Base-by-base conservation (phyloP, 176 grass and related monocot genomes). In the Stipa capillata region DNA sequence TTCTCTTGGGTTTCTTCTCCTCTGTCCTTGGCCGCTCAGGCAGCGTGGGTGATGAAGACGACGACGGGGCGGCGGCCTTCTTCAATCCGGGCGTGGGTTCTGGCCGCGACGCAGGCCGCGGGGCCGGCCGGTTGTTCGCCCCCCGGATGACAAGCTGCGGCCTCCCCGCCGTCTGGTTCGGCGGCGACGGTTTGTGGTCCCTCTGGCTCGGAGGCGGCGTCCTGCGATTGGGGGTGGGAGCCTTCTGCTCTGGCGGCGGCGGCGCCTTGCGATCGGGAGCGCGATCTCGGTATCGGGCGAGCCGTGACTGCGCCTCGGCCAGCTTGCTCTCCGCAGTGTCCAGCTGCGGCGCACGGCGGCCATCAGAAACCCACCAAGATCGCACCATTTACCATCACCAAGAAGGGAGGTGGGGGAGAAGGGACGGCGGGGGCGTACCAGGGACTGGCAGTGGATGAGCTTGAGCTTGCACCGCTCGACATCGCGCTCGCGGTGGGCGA, bases 1-100 rank as follows among this genome's bases (percentile, higher is more conserved):
- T 90, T 65, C 87, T 76, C 73, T 89, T 94, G 68, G 73, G 76
- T 2, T 56, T 92, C 81, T 90, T 97, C 3, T 92, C 91, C 73
- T 85, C 82, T 54, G 79, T 75, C 69, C 49, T 85, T 6, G 32
- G 14, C 29, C 74, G 73, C 71, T 88, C 79, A 0, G 53, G 31
- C 7, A 17, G 77, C 60, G 16, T 7, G 2, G 16, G 17, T 0
- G 36, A 44, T 0, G 79, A 88, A 41, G 87, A 89, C 0, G 78
- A 74, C 9, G 85, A 33, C 0, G 75, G 41, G 25, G 85, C 65
- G 49, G 34, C 64, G 6, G 50, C n/a, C 76, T 83, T 86, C 68
- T 86, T 86, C 58, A 57, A 41, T 1, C 47, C 74, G 41, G 82
- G 71, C 66, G 56, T 71, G 28, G 78, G 81, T 59, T 84, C 80